Conservation (phyloP, 345 rosid genomes). For the Dimocarpus longan region DNA sequence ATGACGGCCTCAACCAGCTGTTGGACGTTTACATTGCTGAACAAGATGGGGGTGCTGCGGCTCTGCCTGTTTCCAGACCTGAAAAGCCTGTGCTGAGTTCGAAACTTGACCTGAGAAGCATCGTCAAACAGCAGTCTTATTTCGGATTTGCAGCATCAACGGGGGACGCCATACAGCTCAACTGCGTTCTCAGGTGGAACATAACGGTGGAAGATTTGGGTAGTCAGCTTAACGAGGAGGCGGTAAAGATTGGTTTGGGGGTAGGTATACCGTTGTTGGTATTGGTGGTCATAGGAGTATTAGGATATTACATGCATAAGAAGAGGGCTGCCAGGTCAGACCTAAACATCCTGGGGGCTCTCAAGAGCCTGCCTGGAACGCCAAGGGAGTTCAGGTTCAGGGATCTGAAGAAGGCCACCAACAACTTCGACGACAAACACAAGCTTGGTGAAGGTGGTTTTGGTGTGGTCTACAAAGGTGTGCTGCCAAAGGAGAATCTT, state of each 20-base stretch:
- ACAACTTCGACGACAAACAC: conserved; percentile 51
- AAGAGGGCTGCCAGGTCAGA: conserved; percentile 29
- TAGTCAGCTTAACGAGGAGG: neutral
- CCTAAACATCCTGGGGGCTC: conserved; percentile 42
- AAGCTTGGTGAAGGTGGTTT: conserved; percentile 64
- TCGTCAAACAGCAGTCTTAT: conserved; percentile 44
- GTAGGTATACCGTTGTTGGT: conserved; percentile 29
- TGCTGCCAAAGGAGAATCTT: conserved; percentile 42
- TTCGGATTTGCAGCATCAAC: conserved; percentile 64
- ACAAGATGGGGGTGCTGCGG: neutral
- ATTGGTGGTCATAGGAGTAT: conserved; percentile 14
- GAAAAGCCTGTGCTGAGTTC: conserved; percentile 29
- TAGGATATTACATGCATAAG: conserved; percentile 22
- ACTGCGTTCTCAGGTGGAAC: conserved; percentile 58
- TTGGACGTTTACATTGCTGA: conserved; percentile 46
- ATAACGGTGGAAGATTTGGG: conserved; percentile 48
- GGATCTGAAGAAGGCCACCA: conserved; percentile 63
- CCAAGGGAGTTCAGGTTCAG: conserved; percentile 50
- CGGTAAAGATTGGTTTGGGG: conserved; percentile 29
- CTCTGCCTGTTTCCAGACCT: conserved; percentile 28
- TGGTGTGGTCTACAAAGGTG: conserved; percentile 55
- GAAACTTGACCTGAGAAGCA: conserved; percentile 37
- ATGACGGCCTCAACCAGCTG: conserved; percentile 38
- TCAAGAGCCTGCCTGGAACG: conserved; percentile 53
- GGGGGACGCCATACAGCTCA: conserved; percentile 41